Evolutionary conservation across 140 eudicot genomes (phyloP), one percentile per base, ranked within the genome.

Genomic region (Senecio squalidus): DNA sequence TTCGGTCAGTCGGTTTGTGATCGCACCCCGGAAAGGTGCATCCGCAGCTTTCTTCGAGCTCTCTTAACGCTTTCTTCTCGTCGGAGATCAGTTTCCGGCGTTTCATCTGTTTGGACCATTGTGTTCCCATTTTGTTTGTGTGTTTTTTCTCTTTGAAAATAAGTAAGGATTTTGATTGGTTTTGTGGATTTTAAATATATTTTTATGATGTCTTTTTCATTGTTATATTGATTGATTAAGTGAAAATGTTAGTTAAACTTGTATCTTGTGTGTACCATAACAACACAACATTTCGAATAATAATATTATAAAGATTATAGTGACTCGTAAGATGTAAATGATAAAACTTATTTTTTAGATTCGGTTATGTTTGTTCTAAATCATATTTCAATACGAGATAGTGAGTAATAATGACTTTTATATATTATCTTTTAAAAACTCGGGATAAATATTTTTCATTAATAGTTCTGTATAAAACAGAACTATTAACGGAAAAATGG

Each of bases 11-110:
- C 0, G 93, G 93, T 9, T 22, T 86, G 69, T 79, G 77, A 52
- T 78, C 95, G 18, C 74, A 74, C 8, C 98, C 92, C 4, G 95
- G 96, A 64, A 53, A 92, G 20, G 66, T 82, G 59, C 77, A 65
- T 27, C 96, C 98, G 20, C 33, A 44, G 58, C 62, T 69, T 39
- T 84, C 69, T 38, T 70, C 31, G 0, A 92, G 88, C 53, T 70
- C 84, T 25, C 14, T 51, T 48, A 92, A 67, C 2, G 61, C 27
- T 71, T 92, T 92, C 57, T 70, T 75, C 92, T 92, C 83, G 3
- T 64, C 55, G 28, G 75, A 20, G 65, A 86, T 70, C 14, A 74
- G 38, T 73, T 81, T 81, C 58, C 92, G 66, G 28, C 93, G 82
- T 34, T 81, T 81, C 55, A 73, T 52, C 72, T 84, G 96, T 68